Evolutionary conservation across 148 eudicot genomes (phyloP).

Genomic region (Arbutus unedo): DNA sequence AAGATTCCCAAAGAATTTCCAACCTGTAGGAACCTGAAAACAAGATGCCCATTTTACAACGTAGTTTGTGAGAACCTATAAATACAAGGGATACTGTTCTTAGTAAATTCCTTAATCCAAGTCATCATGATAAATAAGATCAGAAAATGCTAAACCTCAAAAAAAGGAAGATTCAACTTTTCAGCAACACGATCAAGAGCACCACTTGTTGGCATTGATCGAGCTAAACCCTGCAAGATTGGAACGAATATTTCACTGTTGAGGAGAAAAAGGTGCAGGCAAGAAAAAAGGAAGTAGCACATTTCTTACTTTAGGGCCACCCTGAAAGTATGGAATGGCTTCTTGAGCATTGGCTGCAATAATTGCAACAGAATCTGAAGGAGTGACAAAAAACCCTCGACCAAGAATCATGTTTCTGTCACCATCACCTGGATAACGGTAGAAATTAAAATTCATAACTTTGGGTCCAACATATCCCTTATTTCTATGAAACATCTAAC

Average conservation of each 20-base stretch:
- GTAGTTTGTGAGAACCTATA: not conserved
- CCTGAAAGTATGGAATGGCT: slow-evolving; percentile 80
- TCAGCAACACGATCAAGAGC: slow-evolving; percentile 97
- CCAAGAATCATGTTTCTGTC: slow-evolving; percentile 99
- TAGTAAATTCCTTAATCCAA: slow-evolving; percentile 7
- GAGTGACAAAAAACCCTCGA: slow-evolving; percentile 83
- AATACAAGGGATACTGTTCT: not conserved
- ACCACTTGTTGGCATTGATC: slow-evolving; percentile 99
- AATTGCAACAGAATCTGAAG: slow-evolving; percentile 97
- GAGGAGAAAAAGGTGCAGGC: not conserved
- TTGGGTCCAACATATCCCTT: not conserved
- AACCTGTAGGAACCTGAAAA: slow-evolving; percentile 94
- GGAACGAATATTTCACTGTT: not conserved
- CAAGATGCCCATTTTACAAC: slow-evolving; percentile 10
- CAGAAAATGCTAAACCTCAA: slow-evolving; percentile 55
- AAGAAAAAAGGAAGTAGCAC: not conserved
- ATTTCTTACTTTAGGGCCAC: slow-evolving; percentile 68
- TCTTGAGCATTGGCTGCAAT: slow-evolving; percentile 95
- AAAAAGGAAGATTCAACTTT: slow-evolving; percentile 79
- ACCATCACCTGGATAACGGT: slow-evolving; percentile 75
- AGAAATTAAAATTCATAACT: slow-evolving; percentile 6
- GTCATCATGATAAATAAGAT: slow-evolving; percentile 13
- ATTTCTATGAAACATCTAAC: not conserved
- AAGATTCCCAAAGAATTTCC: slow-evolving; percentile 99
- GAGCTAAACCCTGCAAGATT: slow-evolving; percentile 79